phyloP scores from a whole-genome alignment of 2,329 filamentous ascomycete genomes.

The Cladophialophora chaetospira region DNA sequence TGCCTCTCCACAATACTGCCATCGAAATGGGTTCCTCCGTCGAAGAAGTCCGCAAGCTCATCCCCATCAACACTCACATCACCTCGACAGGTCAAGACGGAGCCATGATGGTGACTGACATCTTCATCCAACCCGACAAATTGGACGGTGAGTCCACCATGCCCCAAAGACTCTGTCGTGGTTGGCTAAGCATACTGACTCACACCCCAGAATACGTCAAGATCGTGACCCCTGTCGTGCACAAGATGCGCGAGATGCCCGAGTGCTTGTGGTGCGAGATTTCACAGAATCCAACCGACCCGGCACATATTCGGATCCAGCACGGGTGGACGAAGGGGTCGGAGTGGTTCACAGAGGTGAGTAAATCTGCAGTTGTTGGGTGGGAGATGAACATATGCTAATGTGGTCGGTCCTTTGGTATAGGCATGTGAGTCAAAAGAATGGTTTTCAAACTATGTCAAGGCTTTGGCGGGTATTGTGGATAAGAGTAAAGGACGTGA shows the following conservation, averaged over 20 bases:
- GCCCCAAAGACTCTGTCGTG: too few species aligned
- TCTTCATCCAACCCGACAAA: constrained; percentile 18
- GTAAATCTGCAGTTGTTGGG: too few species aligned
- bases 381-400: neutral
- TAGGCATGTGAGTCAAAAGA: constrained; percentile 20
- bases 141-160: too few species aligned
- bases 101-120: constrained; percentile 16
- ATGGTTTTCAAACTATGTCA: constrained; percentile 22
- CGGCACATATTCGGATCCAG: constrained; percentile 16
- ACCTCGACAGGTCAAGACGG: constrained; percentile 11
- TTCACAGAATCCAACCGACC: constrained; percentile 12
- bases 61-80: constrained; percentile 17
- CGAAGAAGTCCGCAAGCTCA: constrained; percentile 6
- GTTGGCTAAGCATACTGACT: too few species aligned
- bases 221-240: constrained; percentile 16
- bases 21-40: neutral
- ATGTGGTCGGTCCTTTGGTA: neutral
- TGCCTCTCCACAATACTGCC: neutral
- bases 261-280: constrained; percentile 23
- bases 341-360: constrained; percentile 17
- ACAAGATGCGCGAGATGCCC: constrained; percentile 11
- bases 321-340: constrained; percentile 22
- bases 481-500: constrained; percentile 20
- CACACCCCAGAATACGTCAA: constrained; percentile 18
- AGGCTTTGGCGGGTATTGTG: constrained; percentile 12